Evolutionary conservation across 2,329 filamentous ascomycete species (phyloP).

Genomic region (Dactylellina drechsleri): DNA sequence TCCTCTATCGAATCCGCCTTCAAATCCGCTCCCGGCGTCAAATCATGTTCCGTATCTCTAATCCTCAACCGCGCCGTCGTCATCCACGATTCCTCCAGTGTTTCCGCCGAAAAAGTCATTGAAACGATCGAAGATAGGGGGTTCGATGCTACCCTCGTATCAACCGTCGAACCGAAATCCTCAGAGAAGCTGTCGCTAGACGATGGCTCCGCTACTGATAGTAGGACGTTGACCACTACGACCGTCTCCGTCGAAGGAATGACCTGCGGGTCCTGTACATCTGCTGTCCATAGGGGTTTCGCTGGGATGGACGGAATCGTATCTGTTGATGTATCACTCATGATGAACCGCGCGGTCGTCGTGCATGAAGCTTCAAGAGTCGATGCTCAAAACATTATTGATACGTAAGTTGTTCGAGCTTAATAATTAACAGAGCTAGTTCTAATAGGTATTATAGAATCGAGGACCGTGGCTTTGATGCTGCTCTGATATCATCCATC

Average conservation of each 20-base stretch:
- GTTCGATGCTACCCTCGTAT: slow-evolving; percentile 85
- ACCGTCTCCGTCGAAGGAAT: slow-evolving; percentile 90
- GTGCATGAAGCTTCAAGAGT: slow-evolving; percentile 83
- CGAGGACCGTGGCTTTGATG: slow-evolving; percentile 81
- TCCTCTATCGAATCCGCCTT: slow-evolving; percentile 85
- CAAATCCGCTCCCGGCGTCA: slow-evolving; percentile 77
- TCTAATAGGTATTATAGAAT: slow-evolving; percentile 73
- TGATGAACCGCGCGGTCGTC: slow-evolving; percentile 95
- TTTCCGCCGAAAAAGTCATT: slow-evolving; percentile 30
- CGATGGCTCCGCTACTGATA: slow-evolving; percentile 11
- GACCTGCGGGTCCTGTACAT: slow-evolving; percentile 93
- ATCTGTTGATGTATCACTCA: slow-evolving; percentile 87
- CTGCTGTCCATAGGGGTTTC: slow-evolving; percentile 92
- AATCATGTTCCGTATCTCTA: slow-evolving; percentile 94
- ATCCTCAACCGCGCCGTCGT: slow-evolving; percentile 91
- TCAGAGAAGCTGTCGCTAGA: slow-evolving; percentile 33
- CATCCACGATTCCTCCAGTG: slow-evolving; percentile 73
- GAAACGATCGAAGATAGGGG: slow-evolving; percentile 81
- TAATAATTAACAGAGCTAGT: slow-evolving; percentile 75
- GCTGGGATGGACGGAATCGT: slow-evolving; percentile 81
- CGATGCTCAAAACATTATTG: slow-evolving; percentile 73
- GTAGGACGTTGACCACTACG: slow-evolving; percentile 77
- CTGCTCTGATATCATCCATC: slow-evolving; percentile 69
- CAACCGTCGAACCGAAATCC: slow-evolving; percentile 65
- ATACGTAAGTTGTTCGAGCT: slow-evolving; percentile 54